Evolutionary conservation across 2,329 filamentous ascomycete genomes (phyloP), one percentile per base, ranked within the genome.

Genomic region (Mollisiaceae sp.): DNA sequence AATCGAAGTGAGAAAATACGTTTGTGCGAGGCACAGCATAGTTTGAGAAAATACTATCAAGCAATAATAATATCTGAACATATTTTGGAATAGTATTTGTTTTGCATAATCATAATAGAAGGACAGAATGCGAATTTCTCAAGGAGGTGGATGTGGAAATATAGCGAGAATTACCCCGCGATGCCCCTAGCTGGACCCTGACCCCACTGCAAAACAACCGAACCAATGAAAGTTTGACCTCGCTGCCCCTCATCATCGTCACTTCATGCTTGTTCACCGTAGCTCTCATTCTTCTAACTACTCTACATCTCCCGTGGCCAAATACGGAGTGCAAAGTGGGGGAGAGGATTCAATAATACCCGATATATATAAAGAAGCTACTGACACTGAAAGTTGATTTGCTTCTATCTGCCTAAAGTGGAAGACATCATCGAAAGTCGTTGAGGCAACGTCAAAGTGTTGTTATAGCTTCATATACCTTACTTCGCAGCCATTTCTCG

Each of bases 81-180:
- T 32, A 32, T 3, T 3, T 32, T 32, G 27, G 27, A 32, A 32
- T 32, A 32, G 27, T n/a, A n/a, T 32, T 32, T 32, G 27, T 32
- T 32, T 32, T 3, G 6, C 27, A 6, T 41, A 14, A 12, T 41
- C 38, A 12, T 9, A 41, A 41, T 14, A 9, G 38, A 18, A 41
- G 15, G 38, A 41, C 11, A 18, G 15, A 12, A 41, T 9, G 3
- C 38, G 38, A 41, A 41, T 14, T 14, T 14, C n/a, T 4, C 12
- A 41, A 41, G 38, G 15, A 39, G 8, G 14, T 39, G 8, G 36
- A 39, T 12, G 57, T 4, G 18, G 18, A 20, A 41, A 59, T 36
- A 61, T 32, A 35, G 43, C 59, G 59, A 61, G 20, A 54, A 61
- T 61, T 61, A 54, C 43, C 45, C 59, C 58, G 43, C 43, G 41